phyloP scores from a whole-genome alignment of 306 rosid genomes.

The Urtica urens region DNA sequence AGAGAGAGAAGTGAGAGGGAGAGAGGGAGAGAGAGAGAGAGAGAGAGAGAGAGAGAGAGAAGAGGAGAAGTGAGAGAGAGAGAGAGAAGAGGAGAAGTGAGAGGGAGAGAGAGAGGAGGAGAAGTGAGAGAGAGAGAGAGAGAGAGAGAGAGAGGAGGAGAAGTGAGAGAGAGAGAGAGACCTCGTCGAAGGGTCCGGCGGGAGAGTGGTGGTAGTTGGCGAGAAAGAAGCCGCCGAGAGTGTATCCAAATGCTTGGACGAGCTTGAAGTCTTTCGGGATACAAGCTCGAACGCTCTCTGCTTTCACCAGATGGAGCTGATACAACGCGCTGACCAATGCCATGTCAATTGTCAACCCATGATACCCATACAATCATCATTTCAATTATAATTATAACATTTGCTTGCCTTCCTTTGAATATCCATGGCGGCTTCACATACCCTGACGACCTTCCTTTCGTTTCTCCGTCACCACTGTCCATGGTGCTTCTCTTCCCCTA shows the following conservation, averaged over 20 bases:
- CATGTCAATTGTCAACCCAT: not conserved
- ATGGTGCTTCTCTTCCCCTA: constrained; percentile 13
- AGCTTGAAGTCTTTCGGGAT: constrained; percentile 81
- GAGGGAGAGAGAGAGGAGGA: constrained; percentile 84
- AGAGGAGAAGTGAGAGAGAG: constrained; percentile 9
- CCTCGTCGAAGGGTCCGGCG: constrained; percentile 87
- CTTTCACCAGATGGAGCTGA: constrained; percentile 85
- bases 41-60: constrained; percentile 8
- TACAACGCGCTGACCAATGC: constrained; percentile 58
- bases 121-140: constrained; percentile 66
- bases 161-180: constrained; percentile 10
- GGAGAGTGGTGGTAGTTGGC: constrained; percentile 92
- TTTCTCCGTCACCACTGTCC: constrained; percentile 31
- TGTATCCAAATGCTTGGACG: constrained; percentile 95
- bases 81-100: constrained; percentile 59
- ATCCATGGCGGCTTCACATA: constrained; percentile 85
- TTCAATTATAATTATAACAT: not conserved
- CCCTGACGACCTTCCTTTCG: constrained; percentile 38
- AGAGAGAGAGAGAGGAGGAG: constrained; percentile 14
- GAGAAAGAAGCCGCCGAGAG: constrained; percentile 92
- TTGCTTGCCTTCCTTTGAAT: constrained; percentile 63
- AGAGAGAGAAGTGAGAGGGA: constrained; percentile 79
- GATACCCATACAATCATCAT: not conserved
- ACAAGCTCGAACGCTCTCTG: constrained; percentile 59
- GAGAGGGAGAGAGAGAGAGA: constrained; percentile 54